Percentiles rank a stretch among this genome's conserved stretches.
Evolutionary conservation across 148 eudicot species (phyloP).

Genomic region (Chenopodium suecicum): DNA sequence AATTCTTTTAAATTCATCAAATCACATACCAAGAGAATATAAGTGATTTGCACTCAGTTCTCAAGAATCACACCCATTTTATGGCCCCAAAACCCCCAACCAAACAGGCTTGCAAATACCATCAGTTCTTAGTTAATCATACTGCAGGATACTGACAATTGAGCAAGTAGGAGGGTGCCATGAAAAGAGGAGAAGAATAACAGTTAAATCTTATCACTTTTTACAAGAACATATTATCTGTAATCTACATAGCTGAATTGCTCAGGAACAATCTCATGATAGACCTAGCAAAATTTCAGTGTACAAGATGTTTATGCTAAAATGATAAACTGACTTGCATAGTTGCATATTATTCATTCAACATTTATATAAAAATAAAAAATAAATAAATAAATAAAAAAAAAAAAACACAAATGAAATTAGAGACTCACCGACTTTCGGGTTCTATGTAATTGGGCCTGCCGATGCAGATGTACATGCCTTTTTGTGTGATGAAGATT

Average conservation of each 20-base stretch:
- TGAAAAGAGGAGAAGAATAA: not conserved
- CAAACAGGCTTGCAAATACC: not conserved
- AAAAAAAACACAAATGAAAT: not conserved
- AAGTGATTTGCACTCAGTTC: not conserved
- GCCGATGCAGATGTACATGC: constrained; percentile 24
- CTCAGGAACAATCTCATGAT: not conserved
- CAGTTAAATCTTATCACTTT: not conserved
- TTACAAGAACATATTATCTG: not conserved
- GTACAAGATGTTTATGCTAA: not conserved
- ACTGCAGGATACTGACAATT: not conserved
- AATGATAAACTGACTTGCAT: not conserved
- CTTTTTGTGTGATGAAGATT: constrained; percentile 34
- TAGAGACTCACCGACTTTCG: constrained; percentile 43
- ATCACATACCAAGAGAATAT: not conserved
- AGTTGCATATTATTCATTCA: not conserved
- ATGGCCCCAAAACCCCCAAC: not conserved
- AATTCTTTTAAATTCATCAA: not conserved
- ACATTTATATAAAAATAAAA: too few relatives aligned
- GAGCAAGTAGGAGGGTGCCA: not conserved
- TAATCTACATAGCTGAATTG: not conserved
- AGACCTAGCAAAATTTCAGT: not conserved
- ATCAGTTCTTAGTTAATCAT: not conserved
- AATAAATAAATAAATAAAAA: too few relatives aligned
- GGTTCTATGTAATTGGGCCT: constrained; percentile 22
- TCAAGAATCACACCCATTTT: not conserved